Evolutionary conservation across 2,329 filamentous ascomycete species (phyloP).

Genomic region (Xylariaceae sp.): DNA sequence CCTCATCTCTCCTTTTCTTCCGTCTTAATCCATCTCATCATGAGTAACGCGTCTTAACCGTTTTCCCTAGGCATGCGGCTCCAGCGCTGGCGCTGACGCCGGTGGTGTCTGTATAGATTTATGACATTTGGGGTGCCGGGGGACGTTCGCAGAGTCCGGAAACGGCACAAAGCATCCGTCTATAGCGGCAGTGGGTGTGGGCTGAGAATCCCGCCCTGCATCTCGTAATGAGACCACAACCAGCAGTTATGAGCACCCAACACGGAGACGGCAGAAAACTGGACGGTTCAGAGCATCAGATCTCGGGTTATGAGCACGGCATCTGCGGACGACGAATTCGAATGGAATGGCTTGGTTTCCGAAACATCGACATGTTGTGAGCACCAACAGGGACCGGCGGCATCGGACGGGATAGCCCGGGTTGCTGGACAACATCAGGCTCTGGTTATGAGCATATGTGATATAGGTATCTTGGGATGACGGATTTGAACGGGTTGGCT

Average conservation of each 20-base stretch:
- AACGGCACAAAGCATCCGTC: slow-evolving; percentile 18
- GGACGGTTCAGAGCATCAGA: too few species aligned
- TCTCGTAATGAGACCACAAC: neutral
- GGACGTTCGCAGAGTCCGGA: slow-evolving; percentile 17
- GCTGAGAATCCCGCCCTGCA: slow-evolving; percentile 7
- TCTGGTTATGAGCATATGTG: neutral
- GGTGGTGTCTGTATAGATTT: slow-evolving; percentile 2
- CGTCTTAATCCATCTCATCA: neutral
- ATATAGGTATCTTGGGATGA: neutral
- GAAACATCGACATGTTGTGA: slow-evolving; percentile 12
- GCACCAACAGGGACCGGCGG: neutral
- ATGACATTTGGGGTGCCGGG: slow-evolving; percentile 14
- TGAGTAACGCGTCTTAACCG: neutral
- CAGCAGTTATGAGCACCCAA: slow-evolving; percentile 15
- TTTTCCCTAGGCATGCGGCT: slow-evolving; percentile 14
- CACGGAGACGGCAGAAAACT: slow-evolving; percentile 7
- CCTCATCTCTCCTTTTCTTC: neutral
- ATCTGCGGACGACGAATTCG: slow-evolving; percentile 11
- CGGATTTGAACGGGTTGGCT: neutral
- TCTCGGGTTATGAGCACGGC: slow-evolving; percentile 12
- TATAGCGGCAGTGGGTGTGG: slow-evolving; percentile 10
- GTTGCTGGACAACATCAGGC: neutral
- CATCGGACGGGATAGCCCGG: neutral
- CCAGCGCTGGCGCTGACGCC: slow-evolving; percentile 5
- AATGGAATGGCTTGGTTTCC: slow-evolving; percentile 15